Evolutionary conservation across 768 basidiomycete genomes (phyloP).

Genomic region (Lyophyllum semitale): DNA sequence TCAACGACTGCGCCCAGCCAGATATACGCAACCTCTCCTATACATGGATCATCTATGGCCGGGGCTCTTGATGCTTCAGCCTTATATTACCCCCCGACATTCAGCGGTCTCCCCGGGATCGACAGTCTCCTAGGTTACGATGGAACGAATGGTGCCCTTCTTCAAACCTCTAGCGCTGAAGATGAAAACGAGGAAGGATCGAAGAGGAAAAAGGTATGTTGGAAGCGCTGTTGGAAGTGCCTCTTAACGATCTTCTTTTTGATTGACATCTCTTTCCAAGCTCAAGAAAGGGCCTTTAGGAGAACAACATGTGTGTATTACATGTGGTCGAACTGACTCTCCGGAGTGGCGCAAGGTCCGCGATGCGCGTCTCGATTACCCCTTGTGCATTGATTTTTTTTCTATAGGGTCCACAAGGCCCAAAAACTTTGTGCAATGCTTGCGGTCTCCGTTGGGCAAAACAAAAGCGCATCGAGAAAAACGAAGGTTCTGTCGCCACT

Average conservation of each 20-base stretch:
- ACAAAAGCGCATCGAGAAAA: constrained; percentile 37
- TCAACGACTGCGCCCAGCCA: constrained; percentile 27
- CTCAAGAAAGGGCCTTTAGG: constrained; percentile 47
- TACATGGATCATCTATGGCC: constrained; percentile 16
- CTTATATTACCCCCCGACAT: constrained; percentile 9
- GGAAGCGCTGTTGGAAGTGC: constrained; percentile 4
- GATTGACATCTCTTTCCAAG: constrained; percentile 22
- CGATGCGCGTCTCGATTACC: background rate
- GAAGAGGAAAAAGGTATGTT: constrained; percentile 65
- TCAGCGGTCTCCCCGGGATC: constrained; percentile 9
- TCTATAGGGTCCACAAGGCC: constrained; percentile 82
- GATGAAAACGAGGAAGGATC: constrained; percentile 51
- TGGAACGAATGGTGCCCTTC: background rate
- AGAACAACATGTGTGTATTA: constrained; percentile 86
- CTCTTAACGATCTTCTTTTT: background rate
- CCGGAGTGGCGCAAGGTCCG: constrained; percentile 94
- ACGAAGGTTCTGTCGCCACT: constrained; percentile 40
- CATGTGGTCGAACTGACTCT: constrained; percentile 92
- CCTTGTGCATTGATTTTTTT: constrained; percentile 7
- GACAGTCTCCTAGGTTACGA: constrained; percentile 9
- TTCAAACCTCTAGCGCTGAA: constrained; percentile 27
- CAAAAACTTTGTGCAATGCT: constrained; percentile 97
- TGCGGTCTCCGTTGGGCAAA: constrained; percentile 96
- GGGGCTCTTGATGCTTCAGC: constrained; percentile 6
- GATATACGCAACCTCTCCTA: constrained; percentile 38